Evolutionary conservation across 352 stramenopile genomes (phyloP), one percentile per base, ranked within the genome.

Genomic region (Globisporangium iwayamae): DNA sequence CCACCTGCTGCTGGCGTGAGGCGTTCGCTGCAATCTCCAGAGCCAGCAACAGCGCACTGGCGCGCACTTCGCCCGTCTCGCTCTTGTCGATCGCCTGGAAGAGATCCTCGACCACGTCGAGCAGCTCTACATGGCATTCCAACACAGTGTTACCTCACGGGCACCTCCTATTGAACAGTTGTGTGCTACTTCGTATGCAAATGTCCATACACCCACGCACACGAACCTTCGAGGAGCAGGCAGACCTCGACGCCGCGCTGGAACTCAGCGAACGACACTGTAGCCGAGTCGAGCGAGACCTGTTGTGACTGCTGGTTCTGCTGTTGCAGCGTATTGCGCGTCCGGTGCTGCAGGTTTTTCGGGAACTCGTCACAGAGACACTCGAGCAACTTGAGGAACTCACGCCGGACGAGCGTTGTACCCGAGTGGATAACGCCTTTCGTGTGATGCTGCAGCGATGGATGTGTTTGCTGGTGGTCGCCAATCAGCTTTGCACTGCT

Each of bases 141-240:
- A 50, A 34, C 56, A 8, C 7, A 43, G 8, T 41, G 4, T 20
- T 9, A 60, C 6, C 6, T 46, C 18, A 36, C 36, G 36, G 32
- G 4, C 4, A 36, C 32, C 32, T 10, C 30, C 9, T 4, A 32
- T 25, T 22, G 36, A 20, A 25, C 6, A 18, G 1, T 43, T 14
- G 9, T 41, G 11, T 32, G 4, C 6, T 2, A 5, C 16, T 47
- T 20, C 20, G 11, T 34, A 25, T 51, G 16, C 8, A 53, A 53
- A 34, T 38, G 48, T 55, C 20, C 20, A 52, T 28, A 28, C 25
- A 28, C 25, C 25, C 10, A 47, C 32, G 32, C 32, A 18, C 10
- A 41, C 52, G 18, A 30, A 67, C 62, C 52, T 62, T 67, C 62
- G 4, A 67, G 45, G 22, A 67, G 54, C 47, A 67, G 46, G 51